phyloP scores from a whole-genome alignment of 257 asterid species.

The Datura wrightii region DNA sequence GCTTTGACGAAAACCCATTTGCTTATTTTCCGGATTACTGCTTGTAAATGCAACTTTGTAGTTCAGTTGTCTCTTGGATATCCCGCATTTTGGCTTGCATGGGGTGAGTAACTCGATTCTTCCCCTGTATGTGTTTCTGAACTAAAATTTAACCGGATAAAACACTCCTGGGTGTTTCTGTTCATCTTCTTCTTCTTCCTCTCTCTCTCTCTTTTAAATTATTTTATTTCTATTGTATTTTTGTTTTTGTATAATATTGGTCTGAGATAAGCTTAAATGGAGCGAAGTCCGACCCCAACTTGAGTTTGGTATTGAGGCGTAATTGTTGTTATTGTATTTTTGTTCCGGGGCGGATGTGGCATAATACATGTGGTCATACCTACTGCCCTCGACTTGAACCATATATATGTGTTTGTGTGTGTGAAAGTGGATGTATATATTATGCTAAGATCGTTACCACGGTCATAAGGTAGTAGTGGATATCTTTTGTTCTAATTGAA shows the following conservation, averaged over 20 bases:
- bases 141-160: not conserved
- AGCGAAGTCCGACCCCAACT: not conserved
- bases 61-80: constrained; percentile 59
- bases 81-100: constrained; percentile 70
- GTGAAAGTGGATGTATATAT: not conserved
- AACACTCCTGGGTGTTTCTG: not conserved
- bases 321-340: not conserved
- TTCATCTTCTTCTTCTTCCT: not conserved
- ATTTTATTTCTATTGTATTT: not conserved
- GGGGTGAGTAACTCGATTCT: constrained; percentile 72
- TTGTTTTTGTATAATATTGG: not conserved
- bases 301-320: constrained; percentile 15
- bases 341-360: not conserved
- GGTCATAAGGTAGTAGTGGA: not conserved
- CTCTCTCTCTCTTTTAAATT: too few species aligned
- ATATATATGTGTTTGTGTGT: not conserved
- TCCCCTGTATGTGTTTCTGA: not conserved
- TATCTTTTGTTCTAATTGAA: not conserved
- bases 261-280: not conserved
- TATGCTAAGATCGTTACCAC: not conserved
- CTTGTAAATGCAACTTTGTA: constrained; percentile 41
- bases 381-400: not conserved
- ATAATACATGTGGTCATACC: not conserved
- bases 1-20: constrained; percentile 30
- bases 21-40: not conserved